Evolutionary conservation across 2,329 filamentous ascomycete species (phyloP), one percentile per base, ranked within the genome.

Genomic region (Pseudogymnoascus pannorum): DNA sequence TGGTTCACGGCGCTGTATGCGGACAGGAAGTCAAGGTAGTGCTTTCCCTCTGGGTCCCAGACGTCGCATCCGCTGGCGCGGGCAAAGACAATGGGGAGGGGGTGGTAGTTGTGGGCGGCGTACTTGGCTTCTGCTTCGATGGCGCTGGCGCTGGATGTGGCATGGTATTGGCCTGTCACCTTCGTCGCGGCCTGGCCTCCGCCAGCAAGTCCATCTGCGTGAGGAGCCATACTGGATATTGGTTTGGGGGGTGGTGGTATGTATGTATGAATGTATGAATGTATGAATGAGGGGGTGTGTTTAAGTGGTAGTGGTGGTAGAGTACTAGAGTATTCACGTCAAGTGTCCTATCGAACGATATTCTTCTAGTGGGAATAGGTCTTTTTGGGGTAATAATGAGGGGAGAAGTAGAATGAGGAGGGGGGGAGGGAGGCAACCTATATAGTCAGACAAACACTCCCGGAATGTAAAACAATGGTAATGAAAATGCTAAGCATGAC

Each of bases 61-160:
- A 97, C 94, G 64, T 89, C 87, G 72, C 88, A 88, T 57, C 93
- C 94, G 69, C 87, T 83, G 42, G 92, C 94, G 66, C 86, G 85
- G 61, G 93, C 82, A 75, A 97, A 97, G 72, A 96, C 94, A 63
- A 99, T 87, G 40, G 94, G 94, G 2, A 99, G 84, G 14, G 94
- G 94, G 76, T 97, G 92, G 81, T 99, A 99, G 81, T 99, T 99
- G 84, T 99, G 94, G 57, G 94, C 94, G 58, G 94, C 94, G 75
- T 85, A 93, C 73, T 89, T 80, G 71, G 90, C 81, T 78, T 99
- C 94, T 60, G 86, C 79, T 60, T 86, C 78, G 74, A 97, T 95
- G 69, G 94, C 93, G 68, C 83, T 80, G 62, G 86, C 78, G 44
- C 92, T 92, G 24, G 93, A 92, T 18, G 89, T 74, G 61, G 91